Conservation (phyloP, 2,329 filamentous ascomycete species). For the Dryadomyces sulphureus region DNA sequence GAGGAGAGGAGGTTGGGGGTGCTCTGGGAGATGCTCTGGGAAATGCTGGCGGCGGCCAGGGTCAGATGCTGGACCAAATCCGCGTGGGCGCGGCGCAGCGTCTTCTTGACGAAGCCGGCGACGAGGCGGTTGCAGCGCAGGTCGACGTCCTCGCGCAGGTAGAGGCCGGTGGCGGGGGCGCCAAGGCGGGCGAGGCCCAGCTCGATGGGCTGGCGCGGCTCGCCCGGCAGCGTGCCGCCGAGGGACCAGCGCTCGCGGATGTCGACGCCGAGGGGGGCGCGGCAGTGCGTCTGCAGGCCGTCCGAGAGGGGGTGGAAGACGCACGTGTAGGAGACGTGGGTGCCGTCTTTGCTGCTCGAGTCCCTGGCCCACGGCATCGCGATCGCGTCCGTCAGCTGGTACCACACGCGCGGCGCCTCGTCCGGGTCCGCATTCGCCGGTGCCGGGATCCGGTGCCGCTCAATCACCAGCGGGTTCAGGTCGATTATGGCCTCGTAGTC, state of each 20-base stretch:
- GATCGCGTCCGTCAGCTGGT: constrained; percentile 63
- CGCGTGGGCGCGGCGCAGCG: constrained; percentile 60
- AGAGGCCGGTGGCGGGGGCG: constrained; percentile 54
- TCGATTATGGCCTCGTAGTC: constrained; percentile 75
- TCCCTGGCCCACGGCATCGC: constrained; percentile 34
- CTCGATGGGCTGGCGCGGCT: constrained; percentile 50
- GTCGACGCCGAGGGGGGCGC: constrained; percentile 68
- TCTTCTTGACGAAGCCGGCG: constrained; percentile 66
- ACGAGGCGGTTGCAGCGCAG: constrained; percentile 69
- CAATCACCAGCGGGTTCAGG: constrained; percentile 68
- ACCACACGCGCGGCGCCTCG: constrained; percentile 63
- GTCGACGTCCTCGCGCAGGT: constrained; percentile 73
- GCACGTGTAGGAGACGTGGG: constrained; percentile 59
- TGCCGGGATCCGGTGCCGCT: constrained; percentile 52
- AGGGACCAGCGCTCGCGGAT: constrained; percentile 68
- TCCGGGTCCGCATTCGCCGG: constrained; percentile 53
- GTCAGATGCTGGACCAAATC: constrained; percentile 42
- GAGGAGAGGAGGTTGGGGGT: too few species aligned
- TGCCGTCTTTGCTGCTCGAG: not conserved
- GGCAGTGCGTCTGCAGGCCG: constrained; percentile 70
- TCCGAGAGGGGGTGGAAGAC: constrained; percentile 62
- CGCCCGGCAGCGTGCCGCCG: constrained; percentile 55
- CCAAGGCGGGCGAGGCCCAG: constrained; percentile 40
- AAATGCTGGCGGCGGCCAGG: not conserved
- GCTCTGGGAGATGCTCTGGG: too few species aligned